Percentiles rank a stretch among this genome's conserved stretches.
Evolutionary conservation across 345 rosid species (phyloP).

Genomic region (Laguncularia racemosa): DNA sequence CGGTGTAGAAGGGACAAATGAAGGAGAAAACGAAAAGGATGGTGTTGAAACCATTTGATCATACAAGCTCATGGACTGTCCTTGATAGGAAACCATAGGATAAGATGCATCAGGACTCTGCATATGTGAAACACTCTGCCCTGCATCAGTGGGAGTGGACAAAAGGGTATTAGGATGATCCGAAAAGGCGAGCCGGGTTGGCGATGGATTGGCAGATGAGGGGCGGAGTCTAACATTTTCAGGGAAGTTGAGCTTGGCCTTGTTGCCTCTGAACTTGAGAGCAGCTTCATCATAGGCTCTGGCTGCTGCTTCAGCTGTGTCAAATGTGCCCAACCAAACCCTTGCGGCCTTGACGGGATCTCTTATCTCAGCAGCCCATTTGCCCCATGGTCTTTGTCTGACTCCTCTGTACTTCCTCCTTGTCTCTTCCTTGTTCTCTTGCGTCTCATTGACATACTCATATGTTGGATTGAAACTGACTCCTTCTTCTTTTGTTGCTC

Average conservation of each 20-base stretch:
- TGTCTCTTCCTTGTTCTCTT: constrained; percentile 20
- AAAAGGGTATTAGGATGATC: too few relatives aligned
- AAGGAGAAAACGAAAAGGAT: too few relatives aligned
- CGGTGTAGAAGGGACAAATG: not conserved
- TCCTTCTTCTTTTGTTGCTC: too few relatives aligned
- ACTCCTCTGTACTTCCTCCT: constrained; percentile 81
- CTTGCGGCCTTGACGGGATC: constrained; percentile 86
- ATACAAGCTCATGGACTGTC: constrained; percentile 2
- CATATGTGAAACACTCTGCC: too few relatives aligned
- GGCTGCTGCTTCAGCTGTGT: constrained; percentile 83
- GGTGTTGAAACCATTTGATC: not conserved
- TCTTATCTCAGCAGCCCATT: constrained; percentile 96
- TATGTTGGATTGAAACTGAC: not conserved
- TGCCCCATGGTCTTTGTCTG: constrained; percentile 94
- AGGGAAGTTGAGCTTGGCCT: constrained; percentile 97
- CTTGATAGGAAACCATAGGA: not conserved
- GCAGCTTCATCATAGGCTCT: constrained; percentile 89
- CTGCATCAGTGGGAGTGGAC: too few relatives aligned
- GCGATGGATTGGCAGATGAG: constrained; percentile 3
- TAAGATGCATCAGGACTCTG: too few relatives aligned
- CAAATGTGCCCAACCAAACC: constrained; percentile 94
- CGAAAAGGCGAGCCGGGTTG: not conserved
- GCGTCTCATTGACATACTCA: constrained; percentile 5
- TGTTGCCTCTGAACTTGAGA: constrained; percentile 74
- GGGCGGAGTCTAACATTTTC: constrained; percentile 59